A percentile compares a stretch with the other conserved stretches of the same genome.
phyloP scores from a whole-genome alignment of 2,329 filamentous ascomycete genomes.

The Lecanicillium sp. region DNA sequence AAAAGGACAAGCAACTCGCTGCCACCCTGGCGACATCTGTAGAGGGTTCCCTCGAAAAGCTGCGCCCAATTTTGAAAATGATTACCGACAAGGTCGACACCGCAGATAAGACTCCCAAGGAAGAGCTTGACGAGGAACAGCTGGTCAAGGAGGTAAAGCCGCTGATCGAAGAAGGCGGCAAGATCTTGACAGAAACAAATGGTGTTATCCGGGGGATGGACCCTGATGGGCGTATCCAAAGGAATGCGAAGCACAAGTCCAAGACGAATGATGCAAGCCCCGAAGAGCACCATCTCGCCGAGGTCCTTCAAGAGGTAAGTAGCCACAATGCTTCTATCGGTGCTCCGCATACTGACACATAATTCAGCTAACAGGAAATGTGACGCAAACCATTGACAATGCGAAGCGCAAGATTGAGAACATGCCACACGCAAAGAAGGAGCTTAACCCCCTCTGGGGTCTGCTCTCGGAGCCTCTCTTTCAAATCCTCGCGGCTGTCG shows the following conservation, averaged over 20 bases:
- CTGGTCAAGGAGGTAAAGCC: conserved; percentile 82
- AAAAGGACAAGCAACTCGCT: conserved; percentile 68
- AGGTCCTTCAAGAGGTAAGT: not conserved
- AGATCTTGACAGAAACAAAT: conserved; percentile 78
- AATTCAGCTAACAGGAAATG: conserved; percentile 59
- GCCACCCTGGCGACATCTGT: conserved; percentile 66
- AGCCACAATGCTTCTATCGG: conserved; percentile 75
- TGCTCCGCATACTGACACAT: conserved; percentile 18
- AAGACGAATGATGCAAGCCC: conserved; percentile 67
- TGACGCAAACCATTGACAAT: conserved; percentile 76
- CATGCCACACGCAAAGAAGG: conserved; percentile 92
- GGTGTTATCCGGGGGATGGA: conserved; percentile 81
- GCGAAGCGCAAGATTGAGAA: conserved; percentile 82
- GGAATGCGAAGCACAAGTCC: conserved; percentile 75
- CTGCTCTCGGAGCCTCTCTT: conserved; percentile 77
- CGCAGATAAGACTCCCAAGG: conserved; percentile 72
- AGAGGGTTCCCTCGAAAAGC: conserved; percentile 70
- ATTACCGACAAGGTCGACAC: conserved; percentile 78
- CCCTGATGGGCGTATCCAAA: conserved; percentile 77
- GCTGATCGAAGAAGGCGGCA: conserved; percentile 76
- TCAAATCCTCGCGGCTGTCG: conserved; percentile 88
- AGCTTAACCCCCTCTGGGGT: conserved; percentile 83
- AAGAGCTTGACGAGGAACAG: conserved; percentile 84
- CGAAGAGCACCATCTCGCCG: conserved; percentile 39
- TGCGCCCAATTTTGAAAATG: conserved; percentile 58